Evolutionary conservation across 352 stramenopile species (phyloP), one percentile per base, ranked within the genome.

Genomic region (Phytophthora ramorum): DNA sequence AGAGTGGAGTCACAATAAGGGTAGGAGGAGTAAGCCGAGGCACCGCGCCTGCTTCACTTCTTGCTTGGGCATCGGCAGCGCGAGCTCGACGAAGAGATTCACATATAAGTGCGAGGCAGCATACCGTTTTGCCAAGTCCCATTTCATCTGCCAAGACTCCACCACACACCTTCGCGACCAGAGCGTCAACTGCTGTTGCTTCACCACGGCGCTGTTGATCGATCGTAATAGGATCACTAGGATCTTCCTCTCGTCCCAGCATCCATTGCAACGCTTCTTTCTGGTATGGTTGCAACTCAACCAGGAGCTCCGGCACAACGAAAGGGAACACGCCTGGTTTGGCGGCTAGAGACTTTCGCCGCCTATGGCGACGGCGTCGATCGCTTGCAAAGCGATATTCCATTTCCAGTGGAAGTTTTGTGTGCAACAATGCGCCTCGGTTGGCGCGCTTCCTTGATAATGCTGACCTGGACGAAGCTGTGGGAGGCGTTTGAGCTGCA

Each of bases 101-200:
- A 56, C 80, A 90, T 37, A 94, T 87, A 19, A 95, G 68, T 13
- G 84, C 85, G 24, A 97, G 81, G 20, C 88, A 94, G 47, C 88
- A 93, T 2, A 98, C 79, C 0, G 96, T 99, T 63, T 96, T 97
- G 13, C 91, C 91, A 22, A 97, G 65, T 0, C 90, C 91, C 90
- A 96, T 96, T 50, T 97, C 89, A 70, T 97, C 91, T 2, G 87
- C 89, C 7, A 97, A 60, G 17, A 97, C 85, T 13, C 91, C 91
- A 7, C 90, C 90, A 7, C 76, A 78, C n/a, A 88, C 66, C 13
- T 77, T 75, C 3, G 79, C 62, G 1, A 82, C 63, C 32, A 87
- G 61, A 24, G 73, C 61, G 26, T 84, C 72, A 6, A 81, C 63
- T 28, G 65, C 49, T 16, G 70, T 69, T 20, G 59, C 63, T 40